Conservation (phyloP, 2,329 filamentous ascomycete species). For the Bisporella sp. region DNA sequence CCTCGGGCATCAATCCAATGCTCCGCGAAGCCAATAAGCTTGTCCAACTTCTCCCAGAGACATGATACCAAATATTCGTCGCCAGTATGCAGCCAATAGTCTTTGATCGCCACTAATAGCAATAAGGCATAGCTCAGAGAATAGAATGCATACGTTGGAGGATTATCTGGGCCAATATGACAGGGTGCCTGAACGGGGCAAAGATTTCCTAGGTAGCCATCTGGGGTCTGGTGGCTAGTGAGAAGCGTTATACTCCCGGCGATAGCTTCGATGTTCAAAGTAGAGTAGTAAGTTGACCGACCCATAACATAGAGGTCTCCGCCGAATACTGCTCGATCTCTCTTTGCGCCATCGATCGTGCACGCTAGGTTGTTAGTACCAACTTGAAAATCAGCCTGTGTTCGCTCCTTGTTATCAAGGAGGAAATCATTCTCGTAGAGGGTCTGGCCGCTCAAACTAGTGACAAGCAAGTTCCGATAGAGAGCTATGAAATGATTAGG, state of each 20-base stretch:
- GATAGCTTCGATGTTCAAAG: slow-evolving; percentile 13
- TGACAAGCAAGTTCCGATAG: slow-evolving; percentile 10
- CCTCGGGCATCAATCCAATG: slow-evolving; percentile 10
- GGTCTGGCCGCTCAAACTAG: slow-evolving; percentile 1
- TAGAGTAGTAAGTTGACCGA: slow-evolving; percentile 15
- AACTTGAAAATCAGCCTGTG: slow-evolving; percentile 14
- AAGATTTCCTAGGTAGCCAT: slow-evolving; percentile 17
- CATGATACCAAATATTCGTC: slow-evolving; percentile 5
- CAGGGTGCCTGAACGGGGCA: slow-evolving; percentile 15
- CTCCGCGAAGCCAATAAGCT: slow-evolving; percentile 11
- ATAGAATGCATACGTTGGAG: slow-evolving; percentile 17
- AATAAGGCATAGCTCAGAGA: slow-evolving; percentile 17
- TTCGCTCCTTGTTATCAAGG: slow-evolving; percentile 8
- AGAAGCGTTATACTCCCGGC: slow-evolving; percentile 16
- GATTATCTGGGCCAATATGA: slow-evolving; percentile 7
- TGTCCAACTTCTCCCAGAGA: slow-evolving; percentile 12
- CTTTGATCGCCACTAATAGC: slow-evolving; percentile 15
- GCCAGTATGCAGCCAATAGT: slow-evolving; percentile 18
- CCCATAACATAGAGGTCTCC: slow-evolving; percentile 37
- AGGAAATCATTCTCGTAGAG: slow-evolving; percentile 13
- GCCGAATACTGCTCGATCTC: slow-evolving; percentile 51
- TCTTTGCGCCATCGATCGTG: slow-evolving; percentile 45
- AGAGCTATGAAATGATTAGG: slow-evolving; percentile 10
- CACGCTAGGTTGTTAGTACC: slow-evolving; percentile 15
- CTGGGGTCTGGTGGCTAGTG: slow-evolving; percentile 14